A percentile compares a stretch with the other conserved stretches of the same genome.
Conservation (phyloP, 495 filamentous ascomycete genomes). For the Glonium stellatum region DNA sequence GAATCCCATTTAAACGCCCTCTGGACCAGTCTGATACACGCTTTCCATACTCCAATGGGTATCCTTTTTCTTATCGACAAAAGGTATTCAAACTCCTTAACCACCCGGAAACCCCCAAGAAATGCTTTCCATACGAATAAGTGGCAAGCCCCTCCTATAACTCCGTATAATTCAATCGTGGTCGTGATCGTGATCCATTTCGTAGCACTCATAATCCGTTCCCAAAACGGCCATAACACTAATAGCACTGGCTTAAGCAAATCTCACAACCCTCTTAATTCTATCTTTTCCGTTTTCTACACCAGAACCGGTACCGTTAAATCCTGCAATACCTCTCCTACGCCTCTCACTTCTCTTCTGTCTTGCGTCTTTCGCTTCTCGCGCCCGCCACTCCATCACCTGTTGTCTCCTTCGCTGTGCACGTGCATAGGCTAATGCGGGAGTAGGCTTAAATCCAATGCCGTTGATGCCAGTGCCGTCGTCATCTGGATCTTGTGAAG, state of each 20-base stretch:
- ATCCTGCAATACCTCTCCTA: conserved; percentile 16
- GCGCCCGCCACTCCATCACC: conserved; percentile 71
- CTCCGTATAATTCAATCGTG: no score
- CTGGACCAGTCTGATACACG: no score
- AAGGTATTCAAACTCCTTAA: no score
- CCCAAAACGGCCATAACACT: no score
- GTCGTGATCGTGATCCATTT: no score
- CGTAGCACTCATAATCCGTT: no score
- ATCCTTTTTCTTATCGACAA: no score
- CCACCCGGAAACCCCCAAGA: no score
- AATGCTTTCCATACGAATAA: no score
- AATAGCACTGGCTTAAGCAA: not conserved
- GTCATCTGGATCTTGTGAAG: conserved; percentile 35
- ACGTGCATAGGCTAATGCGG: conserved; percentile 71
- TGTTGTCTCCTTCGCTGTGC: conserved; percentile 71
- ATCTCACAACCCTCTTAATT: conserved; percentile 9
- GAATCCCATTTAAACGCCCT: no score
- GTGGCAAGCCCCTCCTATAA: conserved; percentile 12
- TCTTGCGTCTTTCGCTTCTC: conserved; percentile 78
- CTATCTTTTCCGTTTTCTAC: not conserved
- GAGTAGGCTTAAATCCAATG: conserved; percentile 83
- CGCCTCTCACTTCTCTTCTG: conserved; percentile 59
- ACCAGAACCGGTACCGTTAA: not conserved
- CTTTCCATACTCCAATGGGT: no score
- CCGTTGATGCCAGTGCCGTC: conserved; percentile 53